Base-by-base conservation (phyloP, 2,329 filamentous ascomycete genomes). In the Colletotrichum sp. region DNA sequence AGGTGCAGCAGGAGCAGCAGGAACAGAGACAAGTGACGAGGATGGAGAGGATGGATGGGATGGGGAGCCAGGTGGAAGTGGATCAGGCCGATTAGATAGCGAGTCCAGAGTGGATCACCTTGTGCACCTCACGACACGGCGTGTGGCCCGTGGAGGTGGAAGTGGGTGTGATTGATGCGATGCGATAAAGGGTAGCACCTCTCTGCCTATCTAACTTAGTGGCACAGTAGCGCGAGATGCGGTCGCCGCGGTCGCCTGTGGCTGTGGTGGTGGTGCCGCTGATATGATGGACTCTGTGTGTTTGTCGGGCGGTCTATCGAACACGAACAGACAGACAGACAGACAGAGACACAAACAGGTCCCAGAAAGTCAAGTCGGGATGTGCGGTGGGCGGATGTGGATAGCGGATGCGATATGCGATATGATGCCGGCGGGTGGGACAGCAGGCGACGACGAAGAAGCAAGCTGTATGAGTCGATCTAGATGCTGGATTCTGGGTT, bases 181-280 rank as follows among this genome's bases (percentile, higher is more conserved):
- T 71, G 67, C 72, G 75, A 76, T 75, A 75, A 75, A 73, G 71
- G 66, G 56, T 71, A 76, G 61, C 64, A 73, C 70, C 64, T 73
- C 66, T 13, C 43, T 52, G 43, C n/a, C 43, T 52, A n/a, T 66
- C 34, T 59, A 8, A 38, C 28, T 38, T 71, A 43, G 69, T 16
- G 69, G 59, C 62, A 52, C 59, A 24, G 61, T 71, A 65, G 62
- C 69, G 62, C 43, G 43, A 69, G 58, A 36, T 71, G 28, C 64
- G 58, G 62, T 30, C 28, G 18, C 64, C 55, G 26, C 62, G 56
- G 61, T 32, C 30, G n/a, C 65, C 16, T 64, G 62, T 24, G 28
- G 62, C 8, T 21, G 43, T 61, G 58, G 1, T 32, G 58, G 26
- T 61, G 61, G 61, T 63, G 30, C 34, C 36, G n/a, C 43, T 52